A percentile compares a stretch with the other conserved stretches of the same genome.
Conservation (phyloP, 1,284 basidiomycete species). For the Termitomyces sp. region DNA sequence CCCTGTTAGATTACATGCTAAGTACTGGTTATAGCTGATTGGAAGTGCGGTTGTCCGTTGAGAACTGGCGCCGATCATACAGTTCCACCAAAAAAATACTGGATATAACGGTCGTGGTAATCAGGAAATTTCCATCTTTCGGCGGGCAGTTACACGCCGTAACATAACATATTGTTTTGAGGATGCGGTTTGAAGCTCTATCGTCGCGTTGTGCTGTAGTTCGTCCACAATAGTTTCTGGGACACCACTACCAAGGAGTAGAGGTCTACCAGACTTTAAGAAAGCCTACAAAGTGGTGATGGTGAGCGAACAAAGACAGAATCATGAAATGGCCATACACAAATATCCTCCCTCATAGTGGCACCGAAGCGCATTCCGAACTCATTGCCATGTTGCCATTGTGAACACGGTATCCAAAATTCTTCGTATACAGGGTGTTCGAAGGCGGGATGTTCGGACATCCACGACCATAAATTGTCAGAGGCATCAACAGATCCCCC, state of each 20-base stretch:
- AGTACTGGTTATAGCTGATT: too few relatives aligned
- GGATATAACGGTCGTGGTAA: background rate
- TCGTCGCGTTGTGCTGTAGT: slow-evolving; percentile 43
- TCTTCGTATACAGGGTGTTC: slow-evolving; percentile 52
- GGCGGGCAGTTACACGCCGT: slow-evolving; percentile 55
- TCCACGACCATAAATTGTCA: slow-evolving; percentile 48
- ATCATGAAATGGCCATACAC: slow-evolving; percentile 22
- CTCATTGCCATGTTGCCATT: slow-evolving; percentile 36
- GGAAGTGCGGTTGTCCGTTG: too few relatives aligned
- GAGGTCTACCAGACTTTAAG: slow-evolving; percentile 56
- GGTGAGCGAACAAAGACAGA: background rate
- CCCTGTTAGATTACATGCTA: too few relatives aligned
- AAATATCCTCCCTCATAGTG: slow-evolving; percentile 35
- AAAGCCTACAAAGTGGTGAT: slow-evolving; percentile 44
- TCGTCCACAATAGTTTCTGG: slow-evolving; percentile 46
- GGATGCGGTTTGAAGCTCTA: slow-evolving; percentile 48
- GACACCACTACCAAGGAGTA: slow-evolving; percentile 60
- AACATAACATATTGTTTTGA: slow-evolving; percentile 48
- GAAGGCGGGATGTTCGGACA: slow-evolving; percentile 45
- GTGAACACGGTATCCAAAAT: slow-evolving; percentile 54
- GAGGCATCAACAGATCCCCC: slow-evolving; percentile 64
- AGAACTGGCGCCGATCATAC: too few relatives aligned
- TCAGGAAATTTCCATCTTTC: slow-evolving; percentile 33
- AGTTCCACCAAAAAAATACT: too few relatives aligned
- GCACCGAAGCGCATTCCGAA: slow-evolving; percentile 23